Evolutionary conservation across 495 filamentous ascomycete species (phyloP).

Genomic region (Annulohypoxylon moriforme): DNA sequence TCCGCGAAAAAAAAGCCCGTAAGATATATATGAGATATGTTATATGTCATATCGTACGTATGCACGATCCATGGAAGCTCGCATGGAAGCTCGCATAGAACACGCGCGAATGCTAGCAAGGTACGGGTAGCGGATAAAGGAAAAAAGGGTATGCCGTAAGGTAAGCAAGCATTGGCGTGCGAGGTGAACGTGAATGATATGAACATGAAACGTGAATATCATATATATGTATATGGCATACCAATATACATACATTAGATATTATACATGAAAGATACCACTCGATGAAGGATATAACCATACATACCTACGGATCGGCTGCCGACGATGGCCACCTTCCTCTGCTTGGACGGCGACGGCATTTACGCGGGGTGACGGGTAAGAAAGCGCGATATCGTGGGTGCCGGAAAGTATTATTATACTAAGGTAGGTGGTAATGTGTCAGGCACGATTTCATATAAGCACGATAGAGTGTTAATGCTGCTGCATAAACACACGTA

Average conservation of each 20-base stretch:
- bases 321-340: slow-evolving; percentile 98
- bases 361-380: slow-evolving; percentile 58
- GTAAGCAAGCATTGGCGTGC: not conserved
- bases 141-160: too few species aligned
- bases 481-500: slow-evolving; percentile 35
- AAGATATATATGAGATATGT: slow-evolving; percentile 6
- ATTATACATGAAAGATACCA: not conserved
- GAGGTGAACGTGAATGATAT: not conserved
- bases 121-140: not conserved
- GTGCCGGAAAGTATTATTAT: slow-evolving; percentile 27
- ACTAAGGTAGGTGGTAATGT: not conserved
- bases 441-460: slow-evolving; percentile 27
- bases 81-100: slow-evolving; percentile 21
- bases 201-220: not conserved
- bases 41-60: slow-evolving; percentile 16
- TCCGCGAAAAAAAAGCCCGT: not conserved
- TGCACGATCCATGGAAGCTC: slow-evolving; percentile 25
- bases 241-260: not conserved
- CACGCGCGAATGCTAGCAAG: not conserved
- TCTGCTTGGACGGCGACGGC: slow-evolving; percentile 88
- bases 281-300: not conserved
- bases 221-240: not conserved
- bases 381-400: slow-evolving; percentile 12
- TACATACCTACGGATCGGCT: slow-evolving; percentile 93
- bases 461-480: slow-evolving; percentile 25